Evolutionary conservation across 2,329 filamentous ascomycete species (phyloP).

Genomic region (Microthyrium microscopicum): DNA sequence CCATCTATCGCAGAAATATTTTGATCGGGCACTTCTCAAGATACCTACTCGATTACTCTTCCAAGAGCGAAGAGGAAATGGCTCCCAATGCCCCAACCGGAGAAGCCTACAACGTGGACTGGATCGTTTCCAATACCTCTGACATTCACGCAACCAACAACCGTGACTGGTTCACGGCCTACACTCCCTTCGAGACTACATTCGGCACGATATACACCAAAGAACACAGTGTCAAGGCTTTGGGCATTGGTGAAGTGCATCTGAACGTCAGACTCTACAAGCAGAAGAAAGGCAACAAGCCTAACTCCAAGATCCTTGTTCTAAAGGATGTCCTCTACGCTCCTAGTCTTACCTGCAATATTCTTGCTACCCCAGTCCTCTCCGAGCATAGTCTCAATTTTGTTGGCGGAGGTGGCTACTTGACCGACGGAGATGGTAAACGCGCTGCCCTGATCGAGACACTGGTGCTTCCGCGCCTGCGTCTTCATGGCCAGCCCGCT

Average conservation of each 20-base stretch:
- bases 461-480: neutral
- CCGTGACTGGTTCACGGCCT: constrained; percentile 12
- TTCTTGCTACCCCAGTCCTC: constrained; percentile 8
- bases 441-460: neutral
- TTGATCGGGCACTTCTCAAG: too few species aligned
- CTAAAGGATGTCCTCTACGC: constrained; percentile 12
- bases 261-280: constrained; percentile 9
- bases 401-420: constrained; percentile 3
- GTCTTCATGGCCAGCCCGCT: neutral
- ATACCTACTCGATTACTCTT: too few species aligned
- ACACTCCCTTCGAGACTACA: constrained; percentile 11
- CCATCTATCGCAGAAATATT: neutral
- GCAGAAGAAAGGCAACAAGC: constrained; percentile 3
- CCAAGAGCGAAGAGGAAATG: too few species aligned
- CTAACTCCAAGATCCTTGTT: constrained; percentile 5
- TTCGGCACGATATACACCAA: constrained; percentile 3
- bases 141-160: too few species aligned
- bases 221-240: constrained; percentile 1
- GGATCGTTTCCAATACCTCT: neutral
- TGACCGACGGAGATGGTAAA: neutral
- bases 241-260: constrained; percentile 11
- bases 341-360: constrained; percentile 10
- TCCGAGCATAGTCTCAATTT: constrained; percentile 2
- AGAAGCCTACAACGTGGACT: neutral
- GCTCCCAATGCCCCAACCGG: too few species aligned